Percentiles rank a stretch among this genome's conserved stretches.
Evolutionary conservation across 371 early-diverging fungal species (phyloP).

Genomic region (Mycotypha africana): DNA sequence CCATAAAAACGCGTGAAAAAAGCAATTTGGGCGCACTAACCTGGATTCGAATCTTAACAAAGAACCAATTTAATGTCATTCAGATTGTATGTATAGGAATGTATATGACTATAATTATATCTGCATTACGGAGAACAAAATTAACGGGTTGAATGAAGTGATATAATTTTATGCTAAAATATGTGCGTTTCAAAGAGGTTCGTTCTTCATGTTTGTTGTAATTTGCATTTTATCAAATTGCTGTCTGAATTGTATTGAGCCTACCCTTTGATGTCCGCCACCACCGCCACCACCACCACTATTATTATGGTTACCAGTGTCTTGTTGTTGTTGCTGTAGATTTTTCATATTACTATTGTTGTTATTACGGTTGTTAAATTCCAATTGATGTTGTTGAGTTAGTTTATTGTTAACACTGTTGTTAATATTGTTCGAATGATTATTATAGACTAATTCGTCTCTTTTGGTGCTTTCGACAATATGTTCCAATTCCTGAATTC

Average conservation of each 20-base stretch:
- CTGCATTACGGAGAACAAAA: no score
- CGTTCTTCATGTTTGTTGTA: conserved; percentile 5
- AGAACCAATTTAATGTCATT: no score
- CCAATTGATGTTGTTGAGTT: no score
- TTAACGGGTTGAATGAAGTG: no score
- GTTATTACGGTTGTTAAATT: conserved; percentile 2
- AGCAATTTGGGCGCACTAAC: no score
- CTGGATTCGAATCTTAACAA: no score
- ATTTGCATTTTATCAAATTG: conserved; percentile 28
- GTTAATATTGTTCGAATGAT: conserved; percentile 3
- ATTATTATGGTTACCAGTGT: not conserved
- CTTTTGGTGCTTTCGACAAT: conserved; percentile 44
- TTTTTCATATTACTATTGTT: conserved; percentile 8
- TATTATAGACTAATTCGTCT: conserved; percentile 7
- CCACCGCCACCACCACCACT: not conserved
- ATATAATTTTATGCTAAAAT: no score
- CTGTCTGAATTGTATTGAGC: conserved; percentile 26
- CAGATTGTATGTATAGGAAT: no score
- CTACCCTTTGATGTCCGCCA: conserved; percentile 12
- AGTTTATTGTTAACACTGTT: conserved; percentile 9
- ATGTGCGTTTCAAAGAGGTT: no score
- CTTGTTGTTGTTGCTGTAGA: conserved; percentile 6
- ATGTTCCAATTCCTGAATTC: conserved; percentile 57
- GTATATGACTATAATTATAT: no score
- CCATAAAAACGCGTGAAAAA: no score